A percentile compares a stretch with the other conserved stretches of the same genome.
These are phyloP conservation scores for Brettanomyces anomalus DNA, from an alignment of 805 yeast genomes.

Conservation along the genomic window DNA sequence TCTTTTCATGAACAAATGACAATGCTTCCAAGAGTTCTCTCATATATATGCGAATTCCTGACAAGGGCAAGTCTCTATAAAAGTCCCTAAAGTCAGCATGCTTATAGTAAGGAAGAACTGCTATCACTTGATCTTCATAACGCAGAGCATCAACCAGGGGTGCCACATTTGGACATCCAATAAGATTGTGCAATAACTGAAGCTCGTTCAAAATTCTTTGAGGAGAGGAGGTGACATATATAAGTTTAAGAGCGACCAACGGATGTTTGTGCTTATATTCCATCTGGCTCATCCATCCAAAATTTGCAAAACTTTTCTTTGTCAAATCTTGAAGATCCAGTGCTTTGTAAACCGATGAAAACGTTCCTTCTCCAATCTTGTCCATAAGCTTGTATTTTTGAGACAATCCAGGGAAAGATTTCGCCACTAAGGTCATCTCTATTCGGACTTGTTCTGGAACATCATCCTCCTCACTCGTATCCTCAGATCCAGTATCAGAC, in stretches of 20 bases:
- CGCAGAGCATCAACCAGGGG: constrained; percentile 85
- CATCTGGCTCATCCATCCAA: constrained; percentile 24
- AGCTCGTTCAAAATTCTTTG: constrained; percentile 84
- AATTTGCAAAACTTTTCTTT: constrained; percentile 14
- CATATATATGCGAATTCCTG: constrained; percentile 76
- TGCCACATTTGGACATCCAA: constrained; percentile 69
- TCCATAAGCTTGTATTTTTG: constrained; percentile 30
- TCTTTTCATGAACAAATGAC: constrained; percentile 64
- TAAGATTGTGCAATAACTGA: constrained; percentile 58
- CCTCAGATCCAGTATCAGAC: not conserved
- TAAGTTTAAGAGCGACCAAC: constrained; percentile 80
- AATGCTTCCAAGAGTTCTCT: constrained; percentile 71
- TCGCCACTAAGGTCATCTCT: constrained; percentile 24
- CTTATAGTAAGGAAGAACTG: constrained; percentile 83
- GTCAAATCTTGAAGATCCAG: constrained; percentile 23
- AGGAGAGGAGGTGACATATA: constrained; percentile 93
- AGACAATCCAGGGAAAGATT: constrained; percentile 24
- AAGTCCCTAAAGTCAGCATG: constrained; percentile 88
- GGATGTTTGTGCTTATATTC: constrained; percentile 23
- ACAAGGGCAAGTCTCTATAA: constrained; percentile 67
- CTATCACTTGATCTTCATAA: constrained; percentile 84
- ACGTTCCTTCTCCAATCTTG: constrained; percentile 76
- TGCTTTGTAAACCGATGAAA: constrained; percentile 66
- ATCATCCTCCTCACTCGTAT: constrained; percentile 1
- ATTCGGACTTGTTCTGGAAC: constrained; percentile 20